Evolutionary conservation across 441 rosid genomes (phyloP), one percentile per base, ranked within the genome.

Genomic region (Erysimum cheiri): DNA sequence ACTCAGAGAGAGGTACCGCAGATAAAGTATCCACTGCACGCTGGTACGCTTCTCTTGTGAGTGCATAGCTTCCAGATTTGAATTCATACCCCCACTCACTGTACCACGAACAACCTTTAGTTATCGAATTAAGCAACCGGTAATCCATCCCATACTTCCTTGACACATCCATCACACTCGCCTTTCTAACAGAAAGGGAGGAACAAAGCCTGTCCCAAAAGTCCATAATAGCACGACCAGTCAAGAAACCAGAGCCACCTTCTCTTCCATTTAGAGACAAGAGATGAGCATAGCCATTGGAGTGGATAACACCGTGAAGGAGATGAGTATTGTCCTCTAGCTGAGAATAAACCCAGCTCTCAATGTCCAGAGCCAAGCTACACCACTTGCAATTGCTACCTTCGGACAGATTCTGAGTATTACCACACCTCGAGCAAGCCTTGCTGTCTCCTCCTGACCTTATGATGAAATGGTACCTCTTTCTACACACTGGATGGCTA

Each of bases 231-330:
- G 83, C 77, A 39, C 31, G 68, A 31, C 93, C 96, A 33, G 91
- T 76, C 50, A 90, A 76, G 70, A 79, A 58, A n/a, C 48, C 63
- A 58, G 96, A 90, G 33, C 90, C 91, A 22, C 93, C 91, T 83
- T 85, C 93, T 64, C 79, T 79, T 6, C 91, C 93, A n/a, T 90
- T 90, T 46, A 90, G 79, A 8, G 82, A 74, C 35, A 88, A 81
- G 56, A 90, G 87, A 70, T 90, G 96, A 4, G 93, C 93, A 54
- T 70, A 88, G 40, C 96, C 96, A 37, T 90, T 90, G 8, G 91
- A 85, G 73, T 88, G 96, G 35, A 90, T 72, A 22, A 87, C 85
- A n/a, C 90, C 93, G 37, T 90, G 96, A 62, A 90, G 80, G 56
- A 86, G 79, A 64, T 90, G 90, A 22, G 83, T 77, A 52, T 70